Evolutionary conservation across 202 grass and related monocot genomes (phyloP), one percentile per base, ranked within the genome.

Genomic region (Carex sylvatica): DNA sequence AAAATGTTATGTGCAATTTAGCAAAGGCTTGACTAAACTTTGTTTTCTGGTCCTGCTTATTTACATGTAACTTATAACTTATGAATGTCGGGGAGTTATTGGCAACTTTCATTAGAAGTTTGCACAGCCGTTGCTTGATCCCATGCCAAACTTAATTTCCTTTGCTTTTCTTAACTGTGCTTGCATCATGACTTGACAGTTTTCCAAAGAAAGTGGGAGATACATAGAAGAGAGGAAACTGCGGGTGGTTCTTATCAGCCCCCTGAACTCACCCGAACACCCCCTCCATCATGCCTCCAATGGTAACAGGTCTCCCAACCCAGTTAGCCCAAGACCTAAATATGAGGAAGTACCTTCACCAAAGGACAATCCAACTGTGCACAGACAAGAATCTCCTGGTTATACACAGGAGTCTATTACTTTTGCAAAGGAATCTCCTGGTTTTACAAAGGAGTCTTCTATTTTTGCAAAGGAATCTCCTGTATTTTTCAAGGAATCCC

Each of bases 181-280:
- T 36, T 77, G 52, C 52, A 19, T 38, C 6, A 38, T 36, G 53
- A 56, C 52, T 58, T 54, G 30, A 52, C 86, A 99, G 97, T 99
- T 99, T 82, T 96, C 93, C 61, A 99, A 94, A 85, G 93, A 96
- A 88, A 91, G 68, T 85, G 91, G 91, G 61, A 86, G 83, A 88
- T 92, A 92, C 73, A 96, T 99, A 22, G 93, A 96, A 84, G 97
- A 96, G 88, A 99, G 86, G 65, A 99, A 99, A 93, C 79, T 99
- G 78, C 89, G 85, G 78, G 96, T 99, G 75, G 83, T 99, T 51
- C 96, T 99, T 85, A 90, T 96, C 55, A 91, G 79, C 82, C 85
- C 89, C 65, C 79, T 88, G 9, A 46, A 86, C 70, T 88, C 87
- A 83, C 20, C 88, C 60, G 86, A 71, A 24, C 61, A 79, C 63